Base-by-base conservation (phyloP, 768 basidiomycete genomes). In the Kwoniella botswanensis region DNA sequence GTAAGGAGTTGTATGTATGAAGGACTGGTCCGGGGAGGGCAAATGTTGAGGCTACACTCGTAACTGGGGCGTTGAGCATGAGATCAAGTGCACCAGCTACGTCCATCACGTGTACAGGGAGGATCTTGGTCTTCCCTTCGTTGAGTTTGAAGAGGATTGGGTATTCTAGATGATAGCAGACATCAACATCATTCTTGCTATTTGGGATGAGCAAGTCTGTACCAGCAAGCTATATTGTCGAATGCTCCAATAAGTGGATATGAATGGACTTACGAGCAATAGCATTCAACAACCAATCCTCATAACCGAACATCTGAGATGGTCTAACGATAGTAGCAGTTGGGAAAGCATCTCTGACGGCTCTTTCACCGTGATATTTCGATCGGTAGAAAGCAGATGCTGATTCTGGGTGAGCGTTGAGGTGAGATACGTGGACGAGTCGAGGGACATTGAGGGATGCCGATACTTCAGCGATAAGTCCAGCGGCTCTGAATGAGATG, bases 61-160 rank as follows among this genome's bases (percentile, higher is more conserved):
- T 82, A 53, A 90, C 84, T 22, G 89, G 78, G 62, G 89, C 89
- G 53, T 90, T 87, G 56, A 88, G 86, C 84, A 92, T 88, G 71
- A 93, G 84, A 85, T 93, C 92, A 65, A 98, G 87, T 5, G 90
- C 95, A 84, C 95, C 91, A 11, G 97, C 96, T 67, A 98, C 93
- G 79, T 99, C 95, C 79, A 95, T 84, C 24, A 97, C 93, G 87
- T 98, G 94, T 57, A 92, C 93, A 0, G 97, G 97, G 43, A 93
- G 91, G 83, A 92, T 89, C 84, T 88, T 89, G 24, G 97, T 95
- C 83, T 91, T 85, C 46, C 89, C 92, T 78, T 91, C 85, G 86
- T 99, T 99, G 71, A 98, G 87, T 82, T 92, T 92, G 93, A 91
- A 98, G 88, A 92, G 91, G 70, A 93, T 90, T 15, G 95, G 91